Conservation (phyloP, 805 yeast genomes). For the Yamadazyma kitorensis region DNA sequence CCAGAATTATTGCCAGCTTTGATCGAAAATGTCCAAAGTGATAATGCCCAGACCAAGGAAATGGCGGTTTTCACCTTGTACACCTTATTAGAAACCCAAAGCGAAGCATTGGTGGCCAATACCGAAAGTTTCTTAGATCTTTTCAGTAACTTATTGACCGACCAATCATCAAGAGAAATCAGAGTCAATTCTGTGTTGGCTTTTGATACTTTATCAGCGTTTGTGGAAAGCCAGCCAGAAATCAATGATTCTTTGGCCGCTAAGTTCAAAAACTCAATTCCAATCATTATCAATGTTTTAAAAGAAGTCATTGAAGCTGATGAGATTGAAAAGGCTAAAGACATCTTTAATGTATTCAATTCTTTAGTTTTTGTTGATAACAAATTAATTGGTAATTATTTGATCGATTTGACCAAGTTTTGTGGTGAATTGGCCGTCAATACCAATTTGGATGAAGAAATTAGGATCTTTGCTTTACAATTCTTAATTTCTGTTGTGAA, state of each 20-base stretch:
- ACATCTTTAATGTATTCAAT: conserved; percentile 81
- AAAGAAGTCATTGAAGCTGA: conserved; percentile 66
- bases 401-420: conserved; percentile 65
- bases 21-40: conserved; percentile 55
- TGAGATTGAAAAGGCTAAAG: conserved; percentile 70
- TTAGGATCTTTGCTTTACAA: conserved; percentile 78
- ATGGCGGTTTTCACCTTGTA: conserved; percentile 77
- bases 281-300: conserved; percentile 78
- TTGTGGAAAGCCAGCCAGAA: conserved; percentile 58
- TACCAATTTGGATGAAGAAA: conserved; percentile 68
- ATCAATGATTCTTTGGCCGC: conserved; percentile 43
- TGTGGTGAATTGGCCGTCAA: conserved; percentile 74
- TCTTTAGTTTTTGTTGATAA: conserved; percentile 74
- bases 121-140: conserved; percentile 67
- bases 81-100: conserved; percentile 72
- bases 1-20: conserved; percentile 69
- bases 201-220: conserved; percentile 65
- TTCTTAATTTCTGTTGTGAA: conserved; percentile 77
- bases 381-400: conserved; percentile 71
- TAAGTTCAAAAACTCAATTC: conserved; percentile 65
- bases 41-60: conserved; percentile 63
- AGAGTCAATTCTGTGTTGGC: conserved; percentile 83
- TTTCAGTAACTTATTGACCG: conserved; percentile 63
- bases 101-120: conserved; percentile 54
- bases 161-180: conserved; percentile 62